Conservation (phyloP, 192 early-diverging fungal genomes). For the Diversispora epigaea region DNA sequence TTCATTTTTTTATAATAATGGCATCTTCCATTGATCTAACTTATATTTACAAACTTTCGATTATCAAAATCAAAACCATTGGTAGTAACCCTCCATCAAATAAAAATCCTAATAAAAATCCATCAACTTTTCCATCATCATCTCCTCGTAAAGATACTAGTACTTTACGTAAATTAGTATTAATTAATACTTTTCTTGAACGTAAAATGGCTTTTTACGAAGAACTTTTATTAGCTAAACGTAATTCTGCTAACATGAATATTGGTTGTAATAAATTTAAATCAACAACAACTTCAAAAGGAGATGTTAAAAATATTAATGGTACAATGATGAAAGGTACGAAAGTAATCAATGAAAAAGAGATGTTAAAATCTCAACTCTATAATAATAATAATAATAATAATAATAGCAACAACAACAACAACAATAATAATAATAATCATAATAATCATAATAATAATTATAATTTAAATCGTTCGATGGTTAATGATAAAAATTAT, state of each 20-base stretch:
- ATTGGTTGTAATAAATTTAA: too few species aligned
- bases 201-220: slow-evolving; percentile 22
- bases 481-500: too few species aligned
- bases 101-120: neutral
- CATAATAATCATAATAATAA: too few species aligned
- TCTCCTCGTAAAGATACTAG: slow-evolving; percentile 7
- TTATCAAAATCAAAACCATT: slow-evolving; percentile 12
- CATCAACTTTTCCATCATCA: neutral
- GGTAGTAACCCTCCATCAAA: neutral
- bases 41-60: slow-evolving; percentile 15
- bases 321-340: too few species aligned
- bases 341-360: too few species aligned
- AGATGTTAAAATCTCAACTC: too few species aligned
- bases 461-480: too few species aligned
- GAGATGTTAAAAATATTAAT: neutral
- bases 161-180: slow-evolving; percentile 25
- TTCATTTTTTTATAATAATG: too few species aligned
- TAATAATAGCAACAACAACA: too few species aligned
- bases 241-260: neutral
- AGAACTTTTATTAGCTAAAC: slow-evolving; percentile 3
- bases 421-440: too few species aligned
- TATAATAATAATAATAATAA: too few species aligned
- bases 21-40: slow-evolving; percentile 13
- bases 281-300: neutral
- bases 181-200: slow-evolving; percentile 25